phyloP scores from a whole-genome alignment of 768 basidiomycete species.

The Crucibulum laeve region DNA sequence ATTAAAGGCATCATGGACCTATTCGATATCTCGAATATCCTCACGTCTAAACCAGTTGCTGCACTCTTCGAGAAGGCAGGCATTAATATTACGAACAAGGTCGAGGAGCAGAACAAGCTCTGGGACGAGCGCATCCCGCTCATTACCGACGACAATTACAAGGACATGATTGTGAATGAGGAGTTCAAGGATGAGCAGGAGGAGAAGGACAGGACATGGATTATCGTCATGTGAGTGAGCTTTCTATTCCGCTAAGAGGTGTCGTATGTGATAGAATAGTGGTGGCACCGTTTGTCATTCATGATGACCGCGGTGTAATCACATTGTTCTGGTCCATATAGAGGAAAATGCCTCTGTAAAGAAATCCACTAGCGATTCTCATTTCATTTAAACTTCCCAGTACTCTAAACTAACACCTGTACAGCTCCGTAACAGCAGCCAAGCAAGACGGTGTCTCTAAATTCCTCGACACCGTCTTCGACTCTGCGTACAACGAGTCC shows the following conservation, averaged over 20 bases:
- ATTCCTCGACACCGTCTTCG: constrained; percentile 69
- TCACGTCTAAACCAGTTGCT: constrained; percentile 52
- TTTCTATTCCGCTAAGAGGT: too few relatives aligned
- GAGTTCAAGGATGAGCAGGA: constrained; percentile 57
- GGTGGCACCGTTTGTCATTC: too few relatives aligned
- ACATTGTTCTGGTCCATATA: too few relatives aligned
- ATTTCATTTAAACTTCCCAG: too few relatives aligned
- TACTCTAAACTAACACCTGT: constrained; percentile 3
- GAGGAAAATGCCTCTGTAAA: too few relatives aligned
- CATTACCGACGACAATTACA: constrained; percentile 80
- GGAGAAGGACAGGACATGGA: constrained; percentile 69
- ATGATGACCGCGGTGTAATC: too few relatives aligned
- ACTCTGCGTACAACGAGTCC: constrained; percentile 66
- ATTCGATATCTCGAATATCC: constrained; percentile 34
- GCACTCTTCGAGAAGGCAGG: constrained; percentile 54
- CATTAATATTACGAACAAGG: constrained; percentile 64
- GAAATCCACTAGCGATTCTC: too few relatives aligned
- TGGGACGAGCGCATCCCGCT: constrained; percentile 78
- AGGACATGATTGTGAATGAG: constrained; percentile 70
- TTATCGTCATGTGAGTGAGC: constrained; percentile 64
- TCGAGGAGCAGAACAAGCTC: constrained; percentile 28
- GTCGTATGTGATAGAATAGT: too few relatives aligned
- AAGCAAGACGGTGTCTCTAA: constrained; percentile 65
- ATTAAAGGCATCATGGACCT: constrained; percentile 20
- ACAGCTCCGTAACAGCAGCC: constrained; percentile 53